These are phyloP conservation scores for Coccinonectria pachysandricola DNA, from an alignment of 2,329 filamentous ascomycete genomes.

Conservation along the genomic window DNA sequence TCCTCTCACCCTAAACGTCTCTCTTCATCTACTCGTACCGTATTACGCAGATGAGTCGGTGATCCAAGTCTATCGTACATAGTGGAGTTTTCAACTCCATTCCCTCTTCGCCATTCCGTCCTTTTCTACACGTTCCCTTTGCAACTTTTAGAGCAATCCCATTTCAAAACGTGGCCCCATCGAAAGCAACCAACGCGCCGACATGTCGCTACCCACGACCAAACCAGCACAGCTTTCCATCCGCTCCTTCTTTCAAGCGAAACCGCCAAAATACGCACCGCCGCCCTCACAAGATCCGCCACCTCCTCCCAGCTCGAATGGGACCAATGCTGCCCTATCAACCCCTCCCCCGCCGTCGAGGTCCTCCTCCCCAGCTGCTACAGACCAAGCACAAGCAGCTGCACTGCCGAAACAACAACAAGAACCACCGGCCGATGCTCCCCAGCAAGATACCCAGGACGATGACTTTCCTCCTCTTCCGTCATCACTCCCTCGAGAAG, in stretches of 20 bases:
- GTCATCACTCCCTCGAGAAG: constrained; percentile 34
- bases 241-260: constrained; percentile 49
- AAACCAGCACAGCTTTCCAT: constrained; percentile 44
- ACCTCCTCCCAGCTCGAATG: constrained; percentile 5
- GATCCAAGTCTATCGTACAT: too few relatives aligned
- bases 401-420: constrained; percentile 1
- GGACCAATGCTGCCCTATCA: constrained; percentile 20
- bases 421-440: constrained; percentile 3
- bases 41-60: too few relatives aligned
- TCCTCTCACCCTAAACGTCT: too few relatives aligned
- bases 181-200: too few relatives aligned
- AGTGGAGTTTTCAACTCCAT: constrained; percentile 1
- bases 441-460: background rate
- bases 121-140: background rate
- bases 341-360: constrained; percentile 5
- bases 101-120: background rate
- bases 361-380: constrained; percentile 12
- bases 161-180: too few relatives aligned
- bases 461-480: constrained; percentile 19
- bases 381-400: constrained; percentile 2
- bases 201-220: constrained; percentile 31
- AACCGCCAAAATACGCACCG: constrained; percentile 29
- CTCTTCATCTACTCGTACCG: too few relatives aligned
- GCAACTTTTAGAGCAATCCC: background rate
- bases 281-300: constrained; percentile 18